Evolutionary conservation across 306 rosid genomes (phyloP).

Genomic region (Prunus kanzakura): DNA sequence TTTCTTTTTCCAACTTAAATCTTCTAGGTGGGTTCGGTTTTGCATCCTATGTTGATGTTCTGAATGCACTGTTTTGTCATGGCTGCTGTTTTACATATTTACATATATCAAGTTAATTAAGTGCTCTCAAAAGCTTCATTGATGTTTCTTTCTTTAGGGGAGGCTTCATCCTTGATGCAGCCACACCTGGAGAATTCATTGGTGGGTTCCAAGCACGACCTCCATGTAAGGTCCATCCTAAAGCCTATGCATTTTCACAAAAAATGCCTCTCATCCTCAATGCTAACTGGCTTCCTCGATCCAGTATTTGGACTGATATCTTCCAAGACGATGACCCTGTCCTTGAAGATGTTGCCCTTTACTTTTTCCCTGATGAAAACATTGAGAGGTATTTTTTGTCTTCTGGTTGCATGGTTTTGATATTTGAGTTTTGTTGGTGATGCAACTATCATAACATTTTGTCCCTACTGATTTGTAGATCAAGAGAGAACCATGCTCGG

Average conservation of each 20-base stretch:
- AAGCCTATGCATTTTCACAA: slow-evolving; percentile 39
- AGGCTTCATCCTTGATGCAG: slow-evolving; percentile 38
- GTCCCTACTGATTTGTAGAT: slow-evolving; percentile 36
- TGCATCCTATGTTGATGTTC: background rate
- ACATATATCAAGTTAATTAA: background rate
- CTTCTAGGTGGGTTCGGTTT: background rate
- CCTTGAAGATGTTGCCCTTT: slow-evolving; percentile 63
- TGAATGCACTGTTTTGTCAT: background rate
- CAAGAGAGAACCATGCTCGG: slow-evolving; percentile 21
- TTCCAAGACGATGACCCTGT: slow-evolving; percentile 43
- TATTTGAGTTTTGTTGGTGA: background rate
- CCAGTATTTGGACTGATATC: slow-evolving; percentile 36
- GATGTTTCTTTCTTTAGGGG: slow-evolving; percentile 53
- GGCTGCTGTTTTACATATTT: background rate
- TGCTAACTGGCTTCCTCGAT: slow-evolving; percentile 37
- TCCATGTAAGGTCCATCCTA: slow-evolving; percentile 43
- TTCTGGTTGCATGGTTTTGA: slow-evolving; percentile 12
- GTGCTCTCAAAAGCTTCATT: background rate
- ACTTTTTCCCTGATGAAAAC: slow-evolving; percentile 51
- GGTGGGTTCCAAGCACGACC: slow-evolving; percentile 64
- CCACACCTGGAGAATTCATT: slow-evolving; percentile 17
- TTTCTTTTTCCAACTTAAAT: background rate
- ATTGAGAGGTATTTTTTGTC: slow-evolving; percentile 44
- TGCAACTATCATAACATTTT: slow-evolving; percentile 17
- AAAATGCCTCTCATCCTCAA: slow-evolving; percentile 55